A percentile compares a stretch with the other conserved stretches of the same genome.
These are phyloP conservation scores for Metschnikowia gelsemii DNA, from an alignment of 805 yeast genomes.

Conservation along the genomic window DNA sequence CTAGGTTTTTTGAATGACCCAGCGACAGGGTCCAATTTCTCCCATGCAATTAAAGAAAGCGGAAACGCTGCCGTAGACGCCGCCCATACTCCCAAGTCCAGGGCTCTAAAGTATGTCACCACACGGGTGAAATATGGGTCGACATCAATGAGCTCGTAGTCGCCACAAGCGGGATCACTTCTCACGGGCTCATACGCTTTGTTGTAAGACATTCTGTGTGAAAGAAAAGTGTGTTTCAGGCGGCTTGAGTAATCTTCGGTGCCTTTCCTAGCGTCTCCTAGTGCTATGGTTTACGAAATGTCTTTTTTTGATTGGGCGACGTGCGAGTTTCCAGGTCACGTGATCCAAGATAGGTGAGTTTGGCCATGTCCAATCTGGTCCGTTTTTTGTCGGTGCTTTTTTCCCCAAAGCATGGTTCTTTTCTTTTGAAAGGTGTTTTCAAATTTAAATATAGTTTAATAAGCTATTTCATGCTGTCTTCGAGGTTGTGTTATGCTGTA, in stretches of 20 bases:
- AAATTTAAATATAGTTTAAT: no score
- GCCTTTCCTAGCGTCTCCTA: no score
- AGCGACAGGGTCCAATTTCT: slow-evolving; percentile 41
- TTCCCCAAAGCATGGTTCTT: background rate
- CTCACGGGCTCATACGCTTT: slow-evolving; percentile 42
- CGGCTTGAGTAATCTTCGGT: no score
- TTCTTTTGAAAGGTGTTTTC: no score
- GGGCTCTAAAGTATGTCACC: slow-evolving; percentile 65
- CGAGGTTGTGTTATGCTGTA: no score
- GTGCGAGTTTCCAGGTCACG: slow-evolving; percentile 17
- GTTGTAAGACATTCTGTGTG: slow-evolving; percentile 38
- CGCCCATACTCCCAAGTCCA: slow-evolving; percentile 58
- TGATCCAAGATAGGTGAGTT: no score
- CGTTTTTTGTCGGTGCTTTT: background rate
- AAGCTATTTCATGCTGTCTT: no score
- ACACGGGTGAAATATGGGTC: slow-evolving; percentile 79
- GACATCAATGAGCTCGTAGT: slow-evolving; percentile 60
- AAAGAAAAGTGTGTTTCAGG: slow-evolving; percentile 4
- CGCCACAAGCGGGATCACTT: slow-evolving; percentile 25
- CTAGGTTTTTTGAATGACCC: slow-evolving; percentile 46
- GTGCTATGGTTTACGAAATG: slow-evolving; percentile 24
- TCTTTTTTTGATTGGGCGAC: slow-evolving; percentile 37
- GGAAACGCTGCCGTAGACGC: slow-evolving; percentile 44
- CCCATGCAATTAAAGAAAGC: slow-evolving; percentile 42
- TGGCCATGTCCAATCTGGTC: no score